Percentiles rank a stretch among this genome's conserved stretches.
Conservation (phyloP, 2,329 filamentous ascomycete genomes). For the Beauveria australis region DNA sequence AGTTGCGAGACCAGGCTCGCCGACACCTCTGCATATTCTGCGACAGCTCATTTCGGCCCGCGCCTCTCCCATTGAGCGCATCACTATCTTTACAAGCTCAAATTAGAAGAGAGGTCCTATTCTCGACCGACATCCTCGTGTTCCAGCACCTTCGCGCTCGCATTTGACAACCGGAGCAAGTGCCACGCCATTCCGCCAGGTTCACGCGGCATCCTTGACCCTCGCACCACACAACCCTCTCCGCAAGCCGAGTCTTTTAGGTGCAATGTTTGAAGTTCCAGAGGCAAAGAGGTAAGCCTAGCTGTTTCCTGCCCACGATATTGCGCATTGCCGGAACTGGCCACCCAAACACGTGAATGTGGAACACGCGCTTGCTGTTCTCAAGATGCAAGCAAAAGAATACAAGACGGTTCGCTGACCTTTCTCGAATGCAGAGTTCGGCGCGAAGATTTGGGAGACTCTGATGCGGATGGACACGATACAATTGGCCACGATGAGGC, state of each 20-base stretch:
- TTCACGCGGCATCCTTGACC: neutral
- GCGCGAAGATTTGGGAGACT: slow-evolving; percentile 42
- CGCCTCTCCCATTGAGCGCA: too few relatives aligned
- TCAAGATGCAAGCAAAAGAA: neutral
- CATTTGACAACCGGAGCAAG: neutral
- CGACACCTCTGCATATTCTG: neutral
- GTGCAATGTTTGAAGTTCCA: slow-evolving; percentile 42
- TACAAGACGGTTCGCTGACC: neutral
- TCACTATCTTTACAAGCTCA: too few relatives aligned
- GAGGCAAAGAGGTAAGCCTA: slow-evolving; percentile 41
- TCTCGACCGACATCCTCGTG: too few relatives aligned
- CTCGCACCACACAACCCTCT: neutral
- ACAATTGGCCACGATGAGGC: slow-evolving; percentile 31
- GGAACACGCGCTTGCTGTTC: neutral
- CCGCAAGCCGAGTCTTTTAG: neutral
- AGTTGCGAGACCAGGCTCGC: neutral
- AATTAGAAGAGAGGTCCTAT: too few relatives aligned
- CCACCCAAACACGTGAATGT: neutral
- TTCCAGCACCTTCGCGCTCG: too few relatives aligned
- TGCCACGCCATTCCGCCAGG: neutral
- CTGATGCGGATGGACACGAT: slow-evolving; percentile 24
- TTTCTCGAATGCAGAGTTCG: slow-evolving; percentile 36
- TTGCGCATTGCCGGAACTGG: neutral
- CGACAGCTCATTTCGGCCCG: too few relatives aligned
- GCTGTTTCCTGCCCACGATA: neutral